Conservation (phyloP, 164 flowering plant genomes). For the Stephania yunnanensis region DNA sequence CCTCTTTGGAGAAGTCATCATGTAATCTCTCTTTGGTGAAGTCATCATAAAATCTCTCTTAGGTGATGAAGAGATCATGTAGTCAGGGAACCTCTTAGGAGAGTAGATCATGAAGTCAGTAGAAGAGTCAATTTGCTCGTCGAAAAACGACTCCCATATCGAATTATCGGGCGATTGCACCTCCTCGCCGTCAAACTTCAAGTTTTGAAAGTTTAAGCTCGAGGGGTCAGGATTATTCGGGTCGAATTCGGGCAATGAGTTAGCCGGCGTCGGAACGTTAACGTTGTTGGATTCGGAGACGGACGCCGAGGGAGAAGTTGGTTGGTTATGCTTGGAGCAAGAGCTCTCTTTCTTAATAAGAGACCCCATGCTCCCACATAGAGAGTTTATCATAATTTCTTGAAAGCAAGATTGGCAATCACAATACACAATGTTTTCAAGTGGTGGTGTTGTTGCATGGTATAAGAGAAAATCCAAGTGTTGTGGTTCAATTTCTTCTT, state of each 20-base stretch:
- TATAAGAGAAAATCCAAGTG: slow-evolving; percentile 13
- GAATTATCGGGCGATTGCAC: slow-evolving; percentile 53
- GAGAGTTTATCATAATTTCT: slow-evolving; percentile 38
- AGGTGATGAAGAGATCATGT: slow-evolving; percentile 48
- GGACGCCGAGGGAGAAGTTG: slow-evolving; percentile 33
- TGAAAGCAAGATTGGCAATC: background rate
- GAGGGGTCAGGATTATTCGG: slow-evolving; percentile 28
- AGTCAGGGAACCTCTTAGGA: slow-evolving; percentile 29
- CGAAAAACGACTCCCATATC: slow-evolving; percentile 50
- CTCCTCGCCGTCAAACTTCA: slow-evolving; percentile 46
- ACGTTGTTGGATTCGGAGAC: slow-evolving; percentile 29
- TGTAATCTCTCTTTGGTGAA: slow-evolving; percentile 24
- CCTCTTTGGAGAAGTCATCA: slow-evolving; percentile 32
- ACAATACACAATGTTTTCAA: background rate
- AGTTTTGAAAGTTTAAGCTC: slow-evolving; percentile 31
- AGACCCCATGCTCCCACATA: slow-evolving; percentile 43
- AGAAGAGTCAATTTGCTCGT: slow-evolving; percentile 44
- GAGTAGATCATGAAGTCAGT: slow-evolving; percentile 60
- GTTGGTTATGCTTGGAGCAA: slow-evolving; percentile 20
- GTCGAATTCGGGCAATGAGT: slow-evolving; percentile 18
- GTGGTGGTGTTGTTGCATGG: background rate
- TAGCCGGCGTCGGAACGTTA: background rate
- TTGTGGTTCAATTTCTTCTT: slow-evolving; percentile 10
- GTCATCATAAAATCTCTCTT: slow-evolving; percentile 24
- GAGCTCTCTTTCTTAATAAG: slow-evolving; percentile 36